Conservation (phyloP, 257 asterid species). For the Przewalskia tangutica region DNA sequence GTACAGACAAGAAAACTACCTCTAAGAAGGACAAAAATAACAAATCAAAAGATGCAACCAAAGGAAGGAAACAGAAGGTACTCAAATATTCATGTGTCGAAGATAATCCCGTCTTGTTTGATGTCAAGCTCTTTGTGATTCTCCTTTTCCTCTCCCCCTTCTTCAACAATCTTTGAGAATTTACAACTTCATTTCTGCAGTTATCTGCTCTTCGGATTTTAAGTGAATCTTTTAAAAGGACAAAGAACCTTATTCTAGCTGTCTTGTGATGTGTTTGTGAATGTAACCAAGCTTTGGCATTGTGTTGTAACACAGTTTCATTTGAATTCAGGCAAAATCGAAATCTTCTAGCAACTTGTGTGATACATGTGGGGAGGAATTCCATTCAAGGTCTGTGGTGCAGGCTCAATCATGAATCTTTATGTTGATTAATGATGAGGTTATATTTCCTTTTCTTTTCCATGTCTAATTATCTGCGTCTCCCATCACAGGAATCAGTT, state of each 20-base stretch:
- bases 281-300: neutral
- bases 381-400: slow-evolving; percentile 53
- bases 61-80: slow-evolving; percentile 87
- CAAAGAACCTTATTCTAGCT: neutral
- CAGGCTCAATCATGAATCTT: neutral
- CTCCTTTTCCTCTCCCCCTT: neutral
- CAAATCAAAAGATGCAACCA: slow-evolving; percentile 41
- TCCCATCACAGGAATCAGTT: slow-evolving; percentile 52
- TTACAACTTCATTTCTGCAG: neutral
- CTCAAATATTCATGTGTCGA: neutral
- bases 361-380: slow-evolving; percentile 75
- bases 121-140: neutral
- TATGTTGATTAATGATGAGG: neutral
- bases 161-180: neutral
- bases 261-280: neutral
- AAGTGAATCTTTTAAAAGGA: neutral
- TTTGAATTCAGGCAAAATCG: slow-evolving; percentile 29
- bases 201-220: neutral
- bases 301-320: neutral
- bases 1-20: slow-evolving; percentile 30
- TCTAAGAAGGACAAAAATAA: slow-evolving; percentile 44
- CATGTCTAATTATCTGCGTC: slow-evolving; percentile 3
- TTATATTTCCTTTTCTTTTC: neutral
- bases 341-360: slow-evolving; percentile 41
- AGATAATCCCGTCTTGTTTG: neutral